These are phyloP conservation scores for Solanum chiquidenum DNA, from an alignment of 257 asterid genomes.

Conservation along the genomic window DNA sequence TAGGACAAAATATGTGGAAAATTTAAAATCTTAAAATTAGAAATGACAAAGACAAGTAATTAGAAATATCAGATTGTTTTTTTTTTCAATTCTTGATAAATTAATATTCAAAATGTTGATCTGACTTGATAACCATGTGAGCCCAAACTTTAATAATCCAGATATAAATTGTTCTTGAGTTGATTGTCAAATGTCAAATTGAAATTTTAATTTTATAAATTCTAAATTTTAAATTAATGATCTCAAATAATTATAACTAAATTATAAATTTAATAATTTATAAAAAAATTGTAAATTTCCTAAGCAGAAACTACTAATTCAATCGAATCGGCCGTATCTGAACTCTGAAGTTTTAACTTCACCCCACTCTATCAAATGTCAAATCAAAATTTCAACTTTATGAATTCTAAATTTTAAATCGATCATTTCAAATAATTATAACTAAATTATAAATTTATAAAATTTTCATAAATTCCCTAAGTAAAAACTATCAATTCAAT, in stretches of 20 bases:
- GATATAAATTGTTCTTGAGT: background rate
- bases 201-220: background rate
- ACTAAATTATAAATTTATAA: background rate
- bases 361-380: background rate
- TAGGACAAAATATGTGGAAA: background rate
- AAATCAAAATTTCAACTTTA: no score
- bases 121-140: background rate
- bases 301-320: background rate
- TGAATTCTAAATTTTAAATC: background rate
- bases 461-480: no score
- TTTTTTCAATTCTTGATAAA: background rate
- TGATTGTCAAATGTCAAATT: background rate
- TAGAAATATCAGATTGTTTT: background rate
- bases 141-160: background rate
- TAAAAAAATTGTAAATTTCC: no score
- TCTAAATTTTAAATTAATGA: background rate
- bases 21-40: background rate
- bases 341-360: background rate
- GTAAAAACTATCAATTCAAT: background rate
- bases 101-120: background rate
- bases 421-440: background rate
- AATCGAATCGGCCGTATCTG: background rate
- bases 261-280: background rate
- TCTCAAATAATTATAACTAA: background rate
- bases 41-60: background rate